phyloP scores from a whole-genome alignment of 1,139 yeast species.

The Taphrina communis region DNA sequence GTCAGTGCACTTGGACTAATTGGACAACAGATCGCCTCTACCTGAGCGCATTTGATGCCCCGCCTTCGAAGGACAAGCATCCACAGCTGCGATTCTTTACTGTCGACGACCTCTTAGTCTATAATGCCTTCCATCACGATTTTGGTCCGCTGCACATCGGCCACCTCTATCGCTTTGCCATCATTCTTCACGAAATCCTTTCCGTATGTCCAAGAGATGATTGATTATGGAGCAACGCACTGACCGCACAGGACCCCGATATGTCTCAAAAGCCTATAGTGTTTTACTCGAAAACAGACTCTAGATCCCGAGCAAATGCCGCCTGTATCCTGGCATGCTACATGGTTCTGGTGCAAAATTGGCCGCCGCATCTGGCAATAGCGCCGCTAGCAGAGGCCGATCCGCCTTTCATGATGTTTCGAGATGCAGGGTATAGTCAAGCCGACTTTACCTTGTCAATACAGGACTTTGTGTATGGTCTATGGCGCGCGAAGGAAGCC shows the following conservation, averaged over 20 bases:
- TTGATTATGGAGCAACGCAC: background rate
- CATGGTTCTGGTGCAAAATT: slow-evolving; percentile 91
- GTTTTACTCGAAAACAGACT: slow-evolving; percentile 79
- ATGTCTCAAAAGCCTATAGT: slow-evolving; percentile 90
- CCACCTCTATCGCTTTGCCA: slow-evolving; percentile 91
- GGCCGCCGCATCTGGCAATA: slow-evolving; percentile 98
- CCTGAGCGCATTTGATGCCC: slow-evolving; percentile 82
- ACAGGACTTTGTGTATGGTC: slow-evolving; percentile 92
- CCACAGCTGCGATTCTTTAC: slow-evolving; percentile 71
- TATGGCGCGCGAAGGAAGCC: slow-evolving; percentile 98
- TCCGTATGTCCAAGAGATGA: slow-evolving; percentile 15
- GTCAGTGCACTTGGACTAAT: no score
- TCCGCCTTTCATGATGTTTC: slow-evolving; percentile 91
- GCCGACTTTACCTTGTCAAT: slow-evolving; percentile 93
- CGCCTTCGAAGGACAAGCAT: slow-evolving; percentile 74
- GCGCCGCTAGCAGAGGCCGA: slow-evolving; percentile 92
- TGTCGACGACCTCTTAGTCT: slow-evolving; percentile 87
- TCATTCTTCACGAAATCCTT: slow-evolving; percentile 84
- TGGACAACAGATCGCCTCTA: slow-evolving; percentile 70
- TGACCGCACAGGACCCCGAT: slow-evolving; percentile 57
- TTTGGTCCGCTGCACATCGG: slow-evolving; percentile 96
- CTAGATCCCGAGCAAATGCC: slow-evolving; percentile 87
- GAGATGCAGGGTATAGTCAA: slow-evolving; percentile 96
- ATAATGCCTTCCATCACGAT: slow-evolving; percentile 90
- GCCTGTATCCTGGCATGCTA: slow-evolving; percentile 93